These are phyloP conservation scores for Naematelia encephala DNA, from an alignment of 768 basidiomycete species.

Conservation along the genomic window DNA sequence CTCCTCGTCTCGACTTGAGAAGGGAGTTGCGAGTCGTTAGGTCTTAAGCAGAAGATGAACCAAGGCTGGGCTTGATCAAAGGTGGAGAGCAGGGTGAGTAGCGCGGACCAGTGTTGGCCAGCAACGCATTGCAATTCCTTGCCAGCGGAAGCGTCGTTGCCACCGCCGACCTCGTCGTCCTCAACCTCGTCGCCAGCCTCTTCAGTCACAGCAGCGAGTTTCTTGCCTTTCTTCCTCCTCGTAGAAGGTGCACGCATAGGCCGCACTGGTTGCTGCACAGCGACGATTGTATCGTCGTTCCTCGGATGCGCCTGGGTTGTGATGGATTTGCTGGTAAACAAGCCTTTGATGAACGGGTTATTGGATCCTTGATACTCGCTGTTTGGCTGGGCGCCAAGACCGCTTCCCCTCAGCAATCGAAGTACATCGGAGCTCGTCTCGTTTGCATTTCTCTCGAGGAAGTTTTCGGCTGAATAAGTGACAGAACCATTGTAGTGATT, in stretches of 20 bases:
- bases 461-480: slow-evolving; percentile 83
- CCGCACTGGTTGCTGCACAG: slow-evolving; percentile 87
- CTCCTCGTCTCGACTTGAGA: slow-evolving; percentile 89
- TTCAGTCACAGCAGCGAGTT: slow-evolving; percentile 40
- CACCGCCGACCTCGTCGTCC: slow-evolving; percentile 41
- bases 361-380: slow-evolving; percentile 70
- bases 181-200: slow-evolving; percentile 38
- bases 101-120: slow-evolving; percentile 78
- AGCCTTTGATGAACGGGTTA: slow-evolving; percentile 84
- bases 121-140: slow-evolving; percentile 67
- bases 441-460: slow-evolving; percentile 84
- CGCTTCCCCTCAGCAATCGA: slow-evolving; percentile 71
- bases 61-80: slow-evolving; percentile 84
- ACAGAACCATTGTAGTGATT: slow-evolving; percentile 89
- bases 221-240: slow-evolving; percentile 55
- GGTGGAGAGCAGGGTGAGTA: slow-evolving; percentile 81
- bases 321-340: slow-evolving; percentile 84
- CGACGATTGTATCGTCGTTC: slow-evolving; percentile 91
- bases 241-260: slow-evolving; percentile 92
- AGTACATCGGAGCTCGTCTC: slow-evolving; percentile 91
- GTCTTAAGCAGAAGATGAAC: slow-evolving; percentile 89
- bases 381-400: slow-evolving; percentile 26
- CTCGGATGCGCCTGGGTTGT: slow-evolving; percentile 87
- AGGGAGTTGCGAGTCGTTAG: slow-evolving; percentile 91
- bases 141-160: slow-evolving; percentile 25